These are phyloP conservation scores for Saccharum officinarum DNA, from an alignment of 176 grass and related monocot genomes.

Conservation along the genomic window DNA sequence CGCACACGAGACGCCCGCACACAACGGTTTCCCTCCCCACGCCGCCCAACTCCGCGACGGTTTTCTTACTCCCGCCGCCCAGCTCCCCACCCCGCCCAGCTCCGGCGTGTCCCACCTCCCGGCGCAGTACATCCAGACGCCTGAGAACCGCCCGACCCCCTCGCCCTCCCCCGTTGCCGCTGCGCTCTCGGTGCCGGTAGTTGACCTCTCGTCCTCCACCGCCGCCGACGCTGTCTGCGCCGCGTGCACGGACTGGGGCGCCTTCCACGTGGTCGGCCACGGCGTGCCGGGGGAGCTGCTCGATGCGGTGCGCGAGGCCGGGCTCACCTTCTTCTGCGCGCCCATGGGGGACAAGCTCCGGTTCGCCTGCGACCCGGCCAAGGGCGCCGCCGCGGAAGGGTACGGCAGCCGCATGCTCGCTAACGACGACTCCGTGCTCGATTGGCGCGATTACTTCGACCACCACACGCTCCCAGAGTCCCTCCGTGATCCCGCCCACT, in stretches of 20 bases:
- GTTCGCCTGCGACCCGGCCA: conserved; percentile 64
- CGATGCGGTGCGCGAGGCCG: conserved; percentile 50
- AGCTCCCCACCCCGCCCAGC: too few species aligned
- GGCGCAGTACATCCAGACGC: conserved; percentile 63
- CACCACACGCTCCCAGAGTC: conserved; percentile 85
- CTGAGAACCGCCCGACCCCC: conserved; percentile 37
- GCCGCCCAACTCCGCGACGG: too few species aligned
- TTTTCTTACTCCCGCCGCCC: too few species aligned
- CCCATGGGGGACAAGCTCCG: conserved; percentile 69
- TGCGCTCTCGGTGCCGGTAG: conserved; percentile 39
- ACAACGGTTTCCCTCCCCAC: too few species aligned
- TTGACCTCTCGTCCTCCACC: conserved; percentile 50
- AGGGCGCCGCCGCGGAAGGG: conserved; percentile 65
- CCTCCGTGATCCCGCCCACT: conserved; percentile 62
- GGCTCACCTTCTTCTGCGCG: conserved; percentile 60
- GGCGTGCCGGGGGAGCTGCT: conserved; percentile 44
- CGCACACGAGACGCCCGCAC: too few species aligned
- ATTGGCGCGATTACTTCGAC: conserved; percentile 97
- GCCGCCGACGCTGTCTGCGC: conserved; percentile 25
- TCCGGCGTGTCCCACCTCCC: conserved; percentile 59
- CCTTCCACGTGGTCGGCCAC: conserved; percentile 79
- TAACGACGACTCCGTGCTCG: conserved; percentile 82
- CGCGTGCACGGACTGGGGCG: conserved; percentile 70
- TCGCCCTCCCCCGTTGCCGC: neutral
- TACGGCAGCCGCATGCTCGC: conserved; percentile 92